These are phyloP conservation scores for Ophiostoma angusticollis DNA, from an alignment of 2,329 filamentous ascomycete genomes.

Conservation along the genomic window DNA sequence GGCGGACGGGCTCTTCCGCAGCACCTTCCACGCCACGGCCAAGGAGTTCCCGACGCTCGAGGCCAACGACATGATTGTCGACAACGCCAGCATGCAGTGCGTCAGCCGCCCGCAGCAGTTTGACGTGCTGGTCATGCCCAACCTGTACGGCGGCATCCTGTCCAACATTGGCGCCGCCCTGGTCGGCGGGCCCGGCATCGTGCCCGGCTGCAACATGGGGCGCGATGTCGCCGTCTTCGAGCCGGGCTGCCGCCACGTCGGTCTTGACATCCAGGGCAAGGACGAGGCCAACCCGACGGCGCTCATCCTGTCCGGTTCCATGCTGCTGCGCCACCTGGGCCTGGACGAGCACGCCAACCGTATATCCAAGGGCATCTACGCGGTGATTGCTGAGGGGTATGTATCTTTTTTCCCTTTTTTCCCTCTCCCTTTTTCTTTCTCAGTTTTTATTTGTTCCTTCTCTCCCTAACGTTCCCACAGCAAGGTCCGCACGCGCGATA, in stretches of 20 bases:
- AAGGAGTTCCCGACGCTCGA: constrained; percentile 94
- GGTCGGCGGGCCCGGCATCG: constrained; percentile 91
- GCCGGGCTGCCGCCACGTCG: constrained; percentile 97
- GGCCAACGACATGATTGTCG: constrained; percentile 99
- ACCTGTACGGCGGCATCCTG: constrained; percentile 95
- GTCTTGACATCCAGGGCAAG: constrained; percentile 99
- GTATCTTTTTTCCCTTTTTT: constrained; percentile 22
- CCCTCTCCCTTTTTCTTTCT: constrained; percentile 2
- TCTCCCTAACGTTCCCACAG: constrained; percentile 45
- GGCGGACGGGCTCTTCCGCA: constrained; percentile 95
- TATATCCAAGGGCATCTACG: constrained; percentile 75
- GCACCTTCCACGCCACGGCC: constrained; percentile 85
- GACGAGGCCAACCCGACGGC: constrained; percentile 98
- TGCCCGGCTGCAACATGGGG: constrained; percentile 99
- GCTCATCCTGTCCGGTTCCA: constrained; percentile 85
- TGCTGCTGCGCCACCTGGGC: constrained; percentile 94
- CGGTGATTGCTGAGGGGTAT: constrained; percentile 78
- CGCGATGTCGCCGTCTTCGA: constrained; percentile 97
- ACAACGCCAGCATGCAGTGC: constrained; percentile 99
- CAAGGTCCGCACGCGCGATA: constrained; percentile 80
- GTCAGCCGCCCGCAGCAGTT: constrained; percentile 95
- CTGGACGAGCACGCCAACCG: constrained; percentile 97
- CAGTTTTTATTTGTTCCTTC: constrained; percentile 2
- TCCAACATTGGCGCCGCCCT: constrained; percentile 98
- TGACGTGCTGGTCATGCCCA: constrained; percentile 99